Conservation (phyloP, 495 filamentous ascomycete genomes). For the Aspergillus carlsbadensis region DNA sequence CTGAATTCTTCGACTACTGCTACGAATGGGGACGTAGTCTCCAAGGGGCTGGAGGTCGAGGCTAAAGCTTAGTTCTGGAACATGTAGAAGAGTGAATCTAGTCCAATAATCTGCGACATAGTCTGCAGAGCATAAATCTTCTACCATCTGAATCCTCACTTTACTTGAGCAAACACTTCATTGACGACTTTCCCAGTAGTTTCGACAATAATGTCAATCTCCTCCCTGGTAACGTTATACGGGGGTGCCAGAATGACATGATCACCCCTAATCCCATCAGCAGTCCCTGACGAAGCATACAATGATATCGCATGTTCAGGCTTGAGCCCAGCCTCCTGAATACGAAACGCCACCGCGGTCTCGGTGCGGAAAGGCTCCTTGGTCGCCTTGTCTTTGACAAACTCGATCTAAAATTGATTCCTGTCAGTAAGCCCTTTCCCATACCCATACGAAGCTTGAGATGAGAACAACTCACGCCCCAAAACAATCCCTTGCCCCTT, state of each 20-base stretch:
- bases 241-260: slow-evolving; percentile 75
- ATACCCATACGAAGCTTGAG: neutral
- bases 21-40: slow-evolving; percentile 20
- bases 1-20: slow-evolving; percentile 23
- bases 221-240: slow-evolving; percentile 63
- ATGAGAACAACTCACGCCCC: slow-evolving; percentile 42
- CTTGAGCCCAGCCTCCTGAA: slow-evolving; percentile 54
- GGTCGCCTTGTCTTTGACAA: slow-evolving; percentile 53
- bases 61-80: slow-evolving; percentile 22
- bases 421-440: neutral
- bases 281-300: slow-evolving; percentile 68
- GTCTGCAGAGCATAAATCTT: neutral
- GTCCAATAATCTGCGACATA: neutral
- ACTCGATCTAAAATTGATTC: slow-evolving; percentile 45
- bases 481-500: slow-evolving; percentile 56
- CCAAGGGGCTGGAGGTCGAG: slow-evolving; percentile 30
- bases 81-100: neutral
- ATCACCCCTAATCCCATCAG: slow-evolving; percentile 68
- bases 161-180: slow-evolving; percentile 31
- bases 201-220: slow-evolving; percentile 60
- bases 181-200: slow-evolving; percentile 35
- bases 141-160: neutral
- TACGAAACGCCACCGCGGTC: slow-evolving; percentile 35
- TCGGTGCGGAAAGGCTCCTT: slow-evolving; percentile 53
- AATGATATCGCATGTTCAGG: slow-evolving; percentile 59